phyloP scores from a whole-genome alignment of 108 stramenopile genomes.

The Cyclostephanos tholiformis region DNA sequence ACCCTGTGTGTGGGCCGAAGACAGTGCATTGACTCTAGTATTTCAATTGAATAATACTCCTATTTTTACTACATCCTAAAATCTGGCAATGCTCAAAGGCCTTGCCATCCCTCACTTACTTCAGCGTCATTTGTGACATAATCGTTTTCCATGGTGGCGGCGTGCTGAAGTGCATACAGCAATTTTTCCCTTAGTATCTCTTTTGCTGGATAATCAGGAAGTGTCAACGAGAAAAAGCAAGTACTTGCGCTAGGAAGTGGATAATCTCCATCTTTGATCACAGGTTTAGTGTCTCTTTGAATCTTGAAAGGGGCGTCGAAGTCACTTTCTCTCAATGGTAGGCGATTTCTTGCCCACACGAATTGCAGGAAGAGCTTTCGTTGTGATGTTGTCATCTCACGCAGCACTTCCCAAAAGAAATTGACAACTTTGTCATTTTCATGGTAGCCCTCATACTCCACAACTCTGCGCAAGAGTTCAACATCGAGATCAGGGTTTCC shows the following conservation, averaged over 20 bases:
- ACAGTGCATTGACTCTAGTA: too few species aligned
- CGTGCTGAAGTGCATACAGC: constrained; percentile 93
- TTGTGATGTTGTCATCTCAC: constrained; percentile 86
- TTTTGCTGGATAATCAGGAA: constrained; percentile 89
- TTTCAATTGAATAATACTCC: too few species aligned
- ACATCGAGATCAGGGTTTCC: constrained; percentile 96
- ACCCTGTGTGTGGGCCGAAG: too few species aligned
- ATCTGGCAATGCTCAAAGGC: constrained; percentile 33
- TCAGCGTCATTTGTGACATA: constrained; percentile 91
- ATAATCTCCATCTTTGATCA: constrained; percentile 64
- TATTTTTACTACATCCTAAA: too few species aligned
- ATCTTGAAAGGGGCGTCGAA: constrained; percentile 95
- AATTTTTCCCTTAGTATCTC: constrained; percentile 85
- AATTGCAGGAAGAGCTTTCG: constrained; percentile 93
- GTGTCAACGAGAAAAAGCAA: constrained; percentile 95
- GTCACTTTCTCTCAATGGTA: constrained; percentile 85
- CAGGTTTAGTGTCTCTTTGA: constrained; percentile 59
- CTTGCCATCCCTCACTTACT: constrained; percentile 82
- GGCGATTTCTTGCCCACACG: constrained; percentile 95
- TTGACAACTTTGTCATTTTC: constrained; percentile 76
- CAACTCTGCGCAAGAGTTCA: constrained; percentile 83
- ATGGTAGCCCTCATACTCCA: constrained; percentile 94
- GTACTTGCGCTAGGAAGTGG: constrained; percentile 95
- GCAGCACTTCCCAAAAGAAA: constrained; percentile 93
- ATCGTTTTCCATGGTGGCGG: constrained; percentile 97